phyloP scores from a whole-genome alignment of 1,284 basidiomycete species.

The Ganoderma sinense region DNA sequence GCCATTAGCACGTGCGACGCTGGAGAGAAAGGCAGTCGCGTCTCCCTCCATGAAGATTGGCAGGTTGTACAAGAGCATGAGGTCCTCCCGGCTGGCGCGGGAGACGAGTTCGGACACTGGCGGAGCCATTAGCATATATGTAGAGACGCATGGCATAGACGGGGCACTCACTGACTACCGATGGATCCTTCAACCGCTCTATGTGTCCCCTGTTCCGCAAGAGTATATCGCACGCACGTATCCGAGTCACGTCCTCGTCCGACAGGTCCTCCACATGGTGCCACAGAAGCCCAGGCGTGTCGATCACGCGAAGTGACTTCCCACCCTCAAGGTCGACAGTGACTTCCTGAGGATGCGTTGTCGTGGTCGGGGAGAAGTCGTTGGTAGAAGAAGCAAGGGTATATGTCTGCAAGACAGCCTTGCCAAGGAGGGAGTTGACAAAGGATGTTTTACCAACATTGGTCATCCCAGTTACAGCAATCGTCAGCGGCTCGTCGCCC shows the following conservation, averaged over 20 bases:
- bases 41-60: conserved; percentile 84
- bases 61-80: conserved; percentile 91
- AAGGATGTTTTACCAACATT: conserved; percentile 90
- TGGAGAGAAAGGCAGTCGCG: conserved; percentile 80
- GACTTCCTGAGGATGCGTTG: conserved; percentile 72
- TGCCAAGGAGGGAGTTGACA: conserved; percentile 76
- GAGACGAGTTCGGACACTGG: conserved; percentile 80
- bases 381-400: conserved; percentile 55
- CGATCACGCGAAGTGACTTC: conserved; percentile 71
- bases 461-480: conserved; percentile 79
- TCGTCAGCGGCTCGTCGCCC: conserved; percentile 54
- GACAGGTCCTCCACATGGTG: conserved; percentile 48
- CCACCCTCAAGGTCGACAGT: conserved; percentile 49
- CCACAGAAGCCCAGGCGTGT: conserved; percentile 87
- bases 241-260: conserved; percentile 51
- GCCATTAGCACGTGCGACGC: conserved; percentile 82
- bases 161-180: conserved; percentile 68
- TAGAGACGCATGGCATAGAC: background rate
- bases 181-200: conserved; percentile 88
- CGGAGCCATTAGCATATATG: background rate
- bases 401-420: conserved; percentile 69
- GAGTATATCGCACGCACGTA: conserved; percentile 75
- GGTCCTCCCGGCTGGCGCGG: conserved; percentile 79
- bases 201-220: conserved; percentile 86
- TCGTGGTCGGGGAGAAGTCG: conserved; percentile 70